Evolutionary conservation across 1,139 yeast genomes (phyloP).

Genomic region (Pichia kudriavzevii): DNA sequence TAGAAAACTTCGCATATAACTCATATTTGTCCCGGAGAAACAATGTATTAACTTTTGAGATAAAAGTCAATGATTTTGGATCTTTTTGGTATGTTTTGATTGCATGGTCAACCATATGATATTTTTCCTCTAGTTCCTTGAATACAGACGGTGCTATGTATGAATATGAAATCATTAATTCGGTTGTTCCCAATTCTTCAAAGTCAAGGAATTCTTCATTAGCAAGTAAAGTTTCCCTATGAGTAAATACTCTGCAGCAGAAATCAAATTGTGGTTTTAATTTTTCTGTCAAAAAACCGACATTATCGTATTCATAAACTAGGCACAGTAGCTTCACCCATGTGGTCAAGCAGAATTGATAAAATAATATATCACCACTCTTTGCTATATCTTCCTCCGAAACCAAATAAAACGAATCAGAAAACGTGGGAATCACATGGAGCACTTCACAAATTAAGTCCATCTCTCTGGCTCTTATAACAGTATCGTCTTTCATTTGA

Average conservation of each 20-base stretch:
- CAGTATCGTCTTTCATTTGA: conserved; percentile 19
- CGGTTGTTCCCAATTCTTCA: conserved; percentile 16
- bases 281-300: conserved; percentile 9
- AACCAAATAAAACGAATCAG: conserved; percentile 18
- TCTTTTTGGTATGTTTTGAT: conserved; percentile 10
- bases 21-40: conserved; percentile 11
- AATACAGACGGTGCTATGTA: conserved; percentile 15
- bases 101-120: conserved; percentile 18
- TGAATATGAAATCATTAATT: conserved; percentile 17
- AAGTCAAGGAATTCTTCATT: conserved; percentile 13
- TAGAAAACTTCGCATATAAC: conserved; percentile 7
- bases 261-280: conserved; percentile 22
- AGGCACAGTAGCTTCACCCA: conserved; percentile 9
- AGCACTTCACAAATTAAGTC: conserved; percentile 23
- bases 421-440: conserved; percentile 15
- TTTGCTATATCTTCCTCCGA: conserved; percentile 17
- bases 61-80: conserved; percentile 17
- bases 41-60: conserved; percentile 20
- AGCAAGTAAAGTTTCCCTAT: conserved; percentile 13
- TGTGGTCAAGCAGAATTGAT: conserved; percentile 14
- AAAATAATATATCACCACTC: conserved; percentile 23
- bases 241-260: conserved; percentile 13
- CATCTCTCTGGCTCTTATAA: conserved; percentile 21
- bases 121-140: conserved; percentile 14
- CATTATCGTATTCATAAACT: conserved; percentile 3